Base-by-base conservation (phyloP, 116 monocot species). In the Dioscorea cayenensis region DNA sequence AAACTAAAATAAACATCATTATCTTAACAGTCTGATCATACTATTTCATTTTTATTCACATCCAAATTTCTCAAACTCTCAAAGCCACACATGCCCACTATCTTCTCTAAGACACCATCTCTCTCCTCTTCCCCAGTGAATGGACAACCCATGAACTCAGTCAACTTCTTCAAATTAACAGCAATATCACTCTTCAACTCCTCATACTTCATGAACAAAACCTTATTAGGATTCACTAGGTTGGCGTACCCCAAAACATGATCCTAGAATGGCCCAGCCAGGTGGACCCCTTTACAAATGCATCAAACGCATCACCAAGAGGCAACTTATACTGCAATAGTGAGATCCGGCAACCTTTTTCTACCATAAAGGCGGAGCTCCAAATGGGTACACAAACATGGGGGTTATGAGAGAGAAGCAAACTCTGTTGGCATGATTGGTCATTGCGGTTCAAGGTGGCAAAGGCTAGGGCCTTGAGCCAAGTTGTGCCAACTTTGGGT, bases 181-280 rank as follows among this genome's bases (percentile, higher is more conserved):
- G 2, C 25, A 0, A 72, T 22, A 14, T 72, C 71, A 11, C 10
- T 32, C 72, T 25, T 66, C 71, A 77, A 18, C 1, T 77, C 72
- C 66, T 77, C 77, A 18, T 72, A 77, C 32, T 9, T 58, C 66
- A 77, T 20, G 70, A 77, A 77, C 55, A 72, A 16, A 16, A 77
- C 66, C 32, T 28, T 71, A 0, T 52, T 11, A 16, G 65, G 51
- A 25, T 6, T 60, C 36, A n/a, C 27, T 1, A 27, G 9, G 65
- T 66, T 72, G 7, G 21, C 71, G 14, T 66, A 72, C 3, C 48
- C 72, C 10, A 72, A 14, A 21, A 29, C 60, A 60, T 71, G 65
- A 23, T 71, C 77, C 65, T 65, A 77, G 25, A 77, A 25, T 6
- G 77, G 66, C 18, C 77, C 77, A 13, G 8, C 51, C 8, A 14